A percentile compares a stretch with the other conserved stretches of the same genome.
These are phyloP conservation scores for Nemania bipapillata DNA, from an alignment of 2,329 filamentous ascomycete genomes.

Conservation along the genomic window DNA sequence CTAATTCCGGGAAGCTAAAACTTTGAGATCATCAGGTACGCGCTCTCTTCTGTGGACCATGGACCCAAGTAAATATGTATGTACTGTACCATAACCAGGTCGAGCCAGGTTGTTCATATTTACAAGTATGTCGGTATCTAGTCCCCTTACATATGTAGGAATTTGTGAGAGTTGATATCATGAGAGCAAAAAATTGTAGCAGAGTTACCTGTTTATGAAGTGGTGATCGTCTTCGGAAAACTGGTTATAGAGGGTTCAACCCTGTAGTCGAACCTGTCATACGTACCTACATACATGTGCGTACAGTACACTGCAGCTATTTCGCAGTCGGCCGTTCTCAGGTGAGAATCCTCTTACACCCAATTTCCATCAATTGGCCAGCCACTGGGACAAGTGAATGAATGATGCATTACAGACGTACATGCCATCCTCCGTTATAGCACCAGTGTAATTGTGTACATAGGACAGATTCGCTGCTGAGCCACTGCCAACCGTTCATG, in stretches of 20 bases:
- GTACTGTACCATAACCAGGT: neutral
- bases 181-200: neutral
- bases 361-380: constrained; percentile 13
- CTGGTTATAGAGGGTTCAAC: neutral
- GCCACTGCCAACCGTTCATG: neutral
- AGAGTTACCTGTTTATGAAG: neutral
- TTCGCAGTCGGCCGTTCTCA: neutral
- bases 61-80: too few species aligned
- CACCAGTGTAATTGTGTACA: neutral
- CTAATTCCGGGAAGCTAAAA: constrained; percentile 18
- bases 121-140: neutral
- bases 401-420: constrained; percentile 21
- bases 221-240: neutral
- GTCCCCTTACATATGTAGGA: neutral
- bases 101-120: neutral
- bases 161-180: neutral
- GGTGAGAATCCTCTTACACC: constrained; percentile 12
- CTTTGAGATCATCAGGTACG: constrained; percentile 19
- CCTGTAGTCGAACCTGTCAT: constrained; percentile 15
- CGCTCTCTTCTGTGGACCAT: constrained; percentile 1
- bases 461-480: constrained; percentile 4
- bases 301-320: too few species aligned
- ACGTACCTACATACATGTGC: neutral
- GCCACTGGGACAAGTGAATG: constrained; percentile 1
- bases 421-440: too few species aligned